A percentile compares a stretch with the other conserved stretches of the same genome.
phyloP scores from a whole-genome alignment of 441 rosid genomes.

The Erodium trifolium region DNA sequence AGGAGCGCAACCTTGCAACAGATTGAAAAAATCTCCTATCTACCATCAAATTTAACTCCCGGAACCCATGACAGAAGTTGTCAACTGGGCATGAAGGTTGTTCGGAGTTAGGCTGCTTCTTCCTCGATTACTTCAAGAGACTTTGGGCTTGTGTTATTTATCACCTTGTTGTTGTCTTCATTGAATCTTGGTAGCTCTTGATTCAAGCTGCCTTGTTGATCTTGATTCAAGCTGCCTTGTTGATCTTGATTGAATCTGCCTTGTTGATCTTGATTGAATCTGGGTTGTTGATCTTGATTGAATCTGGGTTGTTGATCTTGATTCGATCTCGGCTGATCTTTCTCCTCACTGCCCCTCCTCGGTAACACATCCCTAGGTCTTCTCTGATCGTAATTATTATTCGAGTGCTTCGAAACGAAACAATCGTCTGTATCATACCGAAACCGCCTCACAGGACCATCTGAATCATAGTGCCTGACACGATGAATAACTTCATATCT shows the following conservation, averaged over 20 bases:
- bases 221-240: not conserved
- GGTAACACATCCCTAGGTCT: constrained; percentile 7
- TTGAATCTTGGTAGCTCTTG: not conserved
- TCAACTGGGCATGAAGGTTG: constrained; percentile 2
- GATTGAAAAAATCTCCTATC: constrained; percentile 12
- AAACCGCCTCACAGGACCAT: constrained; percentile 23
- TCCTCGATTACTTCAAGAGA: constrained; percentile 7
- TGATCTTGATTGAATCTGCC: not conserved
- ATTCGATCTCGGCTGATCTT: constrained; percentile 7
- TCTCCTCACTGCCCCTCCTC: constrained; percentile 17
- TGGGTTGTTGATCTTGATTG: constrained; percentile 4
- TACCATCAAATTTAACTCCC: constrained; percentile 11
- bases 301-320: constrained; percentile 9
- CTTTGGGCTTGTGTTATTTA: constrained; percentile 10
- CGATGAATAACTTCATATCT: constrained; percentile 29
- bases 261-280: not conserved
- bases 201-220: not conserved
- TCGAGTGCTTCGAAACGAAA: constrained; percentile 21
- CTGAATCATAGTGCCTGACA: constrained; percentile 25
- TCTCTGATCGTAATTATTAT: constrained; percentile 11
- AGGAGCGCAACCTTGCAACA: constrained; percentile 8
- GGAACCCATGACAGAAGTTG: constrained; percentile 4
- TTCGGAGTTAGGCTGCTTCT: not conserved
- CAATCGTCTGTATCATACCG: constrained; percentile 25
- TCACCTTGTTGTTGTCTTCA: not conserved